A percentile compares a stretch with the other conserved stretches of the same genome.
phyloP scores from a whole-genome alignment of 306 rosid species.

The Biancaea sappan region DNA sequence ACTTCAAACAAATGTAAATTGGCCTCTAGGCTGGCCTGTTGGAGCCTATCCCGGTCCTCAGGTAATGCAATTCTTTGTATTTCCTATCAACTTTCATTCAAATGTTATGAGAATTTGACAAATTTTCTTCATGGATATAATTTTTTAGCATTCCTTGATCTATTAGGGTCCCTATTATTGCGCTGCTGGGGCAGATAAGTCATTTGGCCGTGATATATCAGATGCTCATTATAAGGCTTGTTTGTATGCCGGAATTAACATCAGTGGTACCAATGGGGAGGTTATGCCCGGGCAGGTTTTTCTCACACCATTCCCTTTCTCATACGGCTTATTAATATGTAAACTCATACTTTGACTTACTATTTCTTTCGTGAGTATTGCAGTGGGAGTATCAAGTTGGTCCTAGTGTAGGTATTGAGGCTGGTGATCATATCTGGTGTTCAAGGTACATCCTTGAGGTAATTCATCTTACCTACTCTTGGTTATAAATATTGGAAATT shows the following conservation, averaged over 20 bases:
- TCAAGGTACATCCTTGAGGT: conserved; percentile 98
- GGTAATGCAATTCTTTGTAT: conserved; percentile 48
- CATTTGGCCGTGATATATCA: conserved; percentile 98
- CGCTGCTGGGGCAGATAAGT: conserved; percentile 94
- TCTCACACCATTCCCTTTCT: conserved; percentile 28
- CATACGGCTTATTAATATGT: conserved; percentile 28
- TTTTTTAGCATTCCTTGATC: conserved; percentile 14
- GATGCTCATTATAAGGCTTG: conserved; percentile 99
- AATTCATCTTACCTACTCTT: conserved; percentile 43
- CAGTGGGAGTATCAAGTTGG: conserved; percentile 99
- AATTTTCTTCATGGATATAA: conserved; percentile 3
- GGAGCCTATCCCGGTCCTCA: conserved; percentile 99
- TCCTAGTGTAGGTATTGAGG: conserved; percentile 98
- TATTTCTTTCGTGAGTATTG: conserved; percentile 34
- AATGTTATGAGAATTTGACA: conserved; percentile 2
- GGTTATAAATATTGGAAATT: not conserved
- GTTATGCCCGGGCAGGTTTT: conserved; percentile 99
- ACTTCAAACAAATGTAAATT: conserved; percentile 84
- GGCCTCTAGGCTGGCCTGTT: conserved; percentile 99
- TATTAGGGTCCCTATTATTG: conserved; percentile 97
- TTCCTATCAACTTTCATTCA: conserved; percentile 23
- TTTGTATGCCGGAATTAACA: conserved; percentile 92
- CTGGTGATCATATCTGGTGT: conserved; percentile 90
- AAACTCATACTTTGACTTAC: conserved; percentile 29
- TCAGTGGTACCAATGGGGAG: conserved; percentile 98